Evolutionary conservation across 345 rosid species (phyloP).

Genomic region (Hevea brasiliensis): DNA sequence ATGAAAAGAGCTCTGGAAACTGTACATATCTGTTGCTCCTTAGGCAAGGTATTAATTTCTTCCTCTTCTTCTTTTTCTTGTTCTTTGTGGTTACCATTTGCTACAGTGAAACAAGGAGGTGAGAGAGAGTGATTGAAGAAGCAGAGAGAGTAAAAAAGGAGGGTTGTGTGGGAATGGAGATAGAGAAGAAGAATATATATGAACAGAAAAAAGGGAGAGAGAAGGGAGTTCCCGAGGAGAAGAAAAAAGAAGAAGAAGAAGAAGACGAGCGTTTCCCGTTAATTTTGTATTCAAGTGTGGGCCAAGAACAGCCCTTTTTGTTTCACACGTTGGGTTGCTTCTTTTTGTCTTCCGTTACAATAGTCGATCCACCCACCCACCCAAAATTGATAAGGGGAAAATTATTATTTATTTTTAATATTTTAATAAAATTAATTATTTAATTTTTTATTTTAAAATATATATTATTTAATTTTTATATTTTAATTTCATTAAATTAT

Average conservation of each 20-base stretch:
- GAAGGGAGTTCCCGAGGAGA: constrained; percentile 33
- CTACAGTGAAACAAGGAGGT: too few species aligned
- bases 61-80: constrained; percentile 13
- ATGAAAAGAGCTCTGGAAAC: not conserved
- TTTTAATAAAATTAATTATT: too few species aligned
- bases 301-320: constrained; percentile 29
- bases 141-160: not conserved
- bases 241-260: constrained; percentile 42
- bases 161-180: not conserved
- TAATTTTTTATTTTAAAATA: too few species aligned
- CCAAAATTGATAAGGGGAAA: too few species aligned
- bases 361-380: too few species aligned
- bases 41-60: not conserved
- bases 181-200: not conserved
- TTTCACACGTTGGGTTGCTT: constrained; percentile 36
- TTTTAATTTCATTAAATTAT: too few species aligned
- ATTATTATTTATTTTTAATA: too few species aligned
- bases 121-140: not conserved
- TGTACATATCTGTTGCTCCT: too few species aligned
- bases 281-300: constrained; percentile 30
- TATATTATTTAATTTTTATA: too few species aligned
- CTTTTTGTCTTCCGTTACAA: constrained; percentile 22
- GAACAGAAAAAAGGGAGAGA: not conserved
- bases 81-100: not conserved
- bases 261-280: constrained; percentile 43